Evolutionary conservation across 495 filamentous ascomycete species (phyloP), one percentile per base, ranked within the genome.

Genomic region (Cryomyces minteri): DNA sequence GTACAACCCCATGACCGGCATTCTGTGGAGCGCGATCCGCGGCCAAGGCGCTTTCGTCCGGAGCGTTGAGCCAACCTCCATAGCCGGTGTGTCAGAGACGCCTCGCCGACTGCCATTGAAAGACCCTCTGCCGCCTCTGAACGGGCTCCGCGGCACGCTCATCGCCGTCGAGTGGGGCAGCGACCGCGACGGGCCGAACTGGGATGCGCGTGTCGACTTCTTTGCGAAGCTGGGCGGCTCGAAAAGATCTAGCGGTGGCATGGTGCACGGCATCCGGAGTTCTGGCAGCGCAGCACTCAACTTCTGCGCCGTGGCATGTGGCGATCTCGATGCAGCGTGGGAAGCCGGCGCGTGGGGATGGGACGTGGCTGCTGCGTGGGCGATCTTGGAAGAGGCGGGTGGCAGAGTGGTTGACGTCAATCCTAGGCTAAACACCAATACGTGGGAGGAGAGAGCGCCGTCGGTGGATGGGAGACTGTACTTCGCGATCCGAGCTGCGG

Each of bases 41-140:
- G 46, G 46, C 37, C 44, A 43, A 40, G 53, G 53, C 28, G 53
- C 50, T 28, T 43, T 33, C 18, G 18, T 25, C 18, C 18, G 18
- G 18, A 25, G 18, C 18, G 18, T 25, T 2, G 2, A 25, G 18
- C 12, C 43, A 25, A 25, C 18, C 18, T 25, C 18, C 18, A 25
- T 25, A 25, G 18, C 18, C 18, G 18, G 18, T 25, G 18, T 25
- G 2, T 25, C 18, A 25, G 18, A 25, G 18, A 25, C 18, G 18
- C 18, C 18, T 25, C 50, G 63, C 28, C 73, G 69, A 25, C 63
- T 88, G 5, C 74, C 75, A 0, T 68, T 77, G 11, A 32, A 43
- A 0, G 46, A 57, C 4, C 59, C 10, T 38, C 36, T 12, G 36
- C 12, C 46, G 4, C 39, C 53, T 4, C 39, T 52, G 5, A n/a